Base-by-base conservation (phyloP, 257 asterid genomes). In the Nicotiana sylvestris region DNA sequence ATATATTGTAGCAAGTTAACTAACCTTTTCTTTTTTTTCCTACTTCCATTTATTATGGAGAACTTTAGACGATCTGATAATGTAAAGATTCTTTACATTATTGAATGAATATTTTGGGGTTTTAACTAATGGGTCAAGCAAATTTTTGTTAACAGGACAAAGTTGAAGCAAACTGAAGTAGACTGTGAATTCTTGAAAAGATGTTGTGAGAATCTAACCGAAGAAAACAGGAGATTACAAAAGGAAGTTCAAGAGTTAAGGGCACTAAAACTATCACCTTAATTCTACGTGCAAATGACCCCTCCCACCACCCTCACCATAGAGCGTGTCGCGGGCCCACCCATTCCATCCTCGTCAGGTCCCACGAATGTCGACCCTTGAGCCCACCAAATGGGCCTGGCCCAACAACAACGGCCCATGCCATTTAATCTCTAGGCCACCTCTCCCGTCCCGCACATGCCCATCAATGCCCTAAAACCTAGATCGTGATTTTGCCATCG, bases 221-320 rank as follows among this genome's bases (percentile, higher is more conserved):
- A 91, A 29, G 96, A 94, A 46, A 94, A 92, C 81, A 84, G 93
- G 69, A 87, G 98, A 82, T 83, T 94, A 10, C 98, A 91, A 2
- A 92, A 92, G 82, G 98, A 94, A 86, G 93, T 94, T 1, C 96
- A 94, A 78, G 98, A 94, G 53, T 87, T 94, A 4, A 88, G 94
- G 84, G 91, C 95, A 0, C 88, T 92, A 9, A 92, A 92, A 84
- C 84, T 91, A 18, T 90, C 96, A 10, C 97, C 96, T 29, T 93
- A 90, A 39, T 79, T 91, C 61, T 92, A 94, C 94, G 90, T 94
- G 98, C 97, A 94, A 66, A 90, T 91, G 93, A 85, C 91, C 18
- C 98, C 97, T 51, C 95, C 96, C 0, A 91, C 97, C 1, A 94
- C 97, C 56, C 95, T 93, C 82, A 92, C 97, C 25, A 93, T 92